phyloP scores from a whole-genome alignment of 2,329 filamentous ascomycete genomes.

The Xylaria polymorpha region DNA sequence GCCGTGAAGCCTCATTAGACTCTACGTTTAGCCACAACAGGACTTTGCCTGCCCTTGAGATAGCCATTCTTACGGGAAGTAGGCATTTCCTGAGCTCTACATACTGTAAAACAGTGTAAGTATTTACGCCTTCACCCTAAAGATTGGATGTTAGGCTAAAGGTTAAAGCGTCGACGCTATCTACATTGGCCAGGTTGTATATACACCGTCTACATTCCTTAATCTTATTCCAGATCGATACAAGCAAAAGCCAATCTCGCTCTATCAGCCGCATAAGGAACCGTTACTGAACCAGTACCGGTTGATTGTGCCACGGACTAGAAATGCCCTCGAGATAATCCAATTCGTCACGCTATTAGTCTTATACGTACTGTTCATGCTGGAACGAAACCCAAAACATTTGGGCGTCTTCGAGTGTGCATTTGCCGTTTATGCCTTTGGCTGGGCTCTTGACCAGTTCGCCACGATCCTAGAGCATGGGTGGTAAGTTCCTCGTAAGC shows the following conservation, averaged over 20 bases:
- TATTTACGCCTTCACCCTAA: slow-evolving; percentile 16
- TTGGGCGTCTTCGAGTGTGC: slow-evolving; percentile 70
- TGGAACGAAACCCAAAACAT: slow-evolving; percentile 67
- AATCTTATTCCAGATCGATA: slow-evolving; percentile 88
- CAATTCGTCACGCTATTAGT: slow-evolving; percentile 78
- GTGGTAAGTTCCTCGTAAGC: slow-evolving; percentile 57
- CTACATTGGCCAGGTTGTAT: slow-evolving; percentile 82
- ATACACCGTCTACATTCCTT: slow-evolving; percentile 83
- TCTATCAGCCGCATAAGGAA: slow-evolving; percentile 81
- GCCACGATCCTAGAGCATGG: slow-evolving; percentile 81
- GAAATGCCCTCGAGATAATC: slow-evolving; percentile 78
- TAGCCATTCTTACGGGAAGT: slow-evolving; percentile 85
- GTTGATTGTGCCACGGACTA: slow-evolving; percentile 81
- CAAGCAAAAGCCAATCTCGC: slow-evolving; percentile 82
- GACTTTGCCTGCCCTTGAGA: slow-evolving; percentile 81
- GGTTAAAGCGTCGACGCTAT: slow-evolving; percentile 75
- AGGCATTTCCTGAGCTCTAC: slow-evolving; percentile 82
- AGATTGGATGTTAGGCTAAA: slow-evolving; percentile 29
- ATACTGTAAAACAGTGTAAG: slow-evolving; percentile 79
- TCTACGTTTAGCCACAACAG: slow-evolving; percentile 62
- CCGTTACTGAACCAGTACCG: slow-evolving; percentile 87
- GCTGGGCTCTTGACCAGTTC: slow-evolving; percentile 83
- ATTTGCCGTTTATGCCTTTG: slow-evolving; percentile 79
- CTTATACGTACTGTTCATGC: slow-evolving; percentile 80
- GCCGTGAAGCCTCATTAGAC: slow-evolving; percentile 65